Evolutionary conservation across 371 early-diverging fungal genomes (phyloP).

Genomic region (Phascolomyces articulosus): DNA sequence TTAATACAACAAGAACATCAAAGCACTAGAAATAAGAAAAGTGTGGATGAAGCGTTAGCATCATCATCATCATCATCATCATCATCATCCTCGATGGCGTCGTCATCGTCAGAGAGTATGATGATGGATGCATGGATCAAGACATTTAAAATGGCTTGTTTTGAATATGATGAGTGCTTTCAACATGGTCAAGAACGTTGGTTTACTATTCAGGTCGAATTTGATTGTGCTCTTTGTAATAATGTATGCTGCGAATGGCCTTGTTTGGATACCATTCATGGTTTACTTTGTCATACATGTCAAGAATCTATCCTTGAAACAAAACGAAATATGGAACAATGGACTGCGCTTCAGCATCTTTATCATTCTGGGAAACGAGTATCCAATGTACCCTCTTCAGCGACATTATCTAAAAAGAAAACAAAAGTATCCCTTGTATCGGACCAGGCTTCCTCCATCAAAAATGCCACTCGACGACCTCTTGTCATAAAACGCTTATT

Average conservation of each 20-base stretch:
- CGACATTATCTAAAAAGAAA: neutral
- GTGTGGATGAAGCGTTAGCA: too few species aligned
- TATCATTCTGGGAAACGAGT: neutral
- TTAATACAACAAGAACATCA: too few species aligned
- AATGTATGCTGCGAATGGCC: constrained; percentile 32
- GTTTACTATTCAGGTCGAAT: constrained; percentile 25
- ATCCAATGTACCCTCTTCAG: neutral
- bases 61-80: too few species aligned
- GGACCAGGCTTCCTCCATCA: neutral
- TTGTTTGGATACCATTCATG: constrained; percentile 9
- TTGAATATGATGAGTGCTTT: constrained; percentile 36
- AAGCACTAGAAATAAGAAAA: too few species aligned
- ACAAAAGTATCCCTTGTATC: constrained; percentile 19
- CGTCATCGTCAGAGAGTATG: too few species aligned
- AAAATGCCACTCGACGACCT: neutral
- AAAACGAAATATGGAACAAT: neutral
- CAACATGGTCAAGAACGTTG: constrained; percentile 30
- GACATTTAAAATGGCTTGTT: constrained; percentile 30
- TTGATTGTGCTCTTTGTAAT: constrained; percentile 36
- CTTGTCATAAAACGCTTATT: neutral
- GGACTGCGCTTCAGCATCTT: neutral
- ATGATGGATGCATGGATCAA: too few species aligned
- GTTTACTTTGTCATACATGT: constrained; percentile 2
- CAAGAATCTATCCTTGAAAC: neutral
- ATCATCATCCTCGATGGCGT: too few species aligned